These are phyloP conservation scores for Dioscorea dumetorum DNA, from an alignment of 106 monocot species.

Conservation along the genomic window DNA sequence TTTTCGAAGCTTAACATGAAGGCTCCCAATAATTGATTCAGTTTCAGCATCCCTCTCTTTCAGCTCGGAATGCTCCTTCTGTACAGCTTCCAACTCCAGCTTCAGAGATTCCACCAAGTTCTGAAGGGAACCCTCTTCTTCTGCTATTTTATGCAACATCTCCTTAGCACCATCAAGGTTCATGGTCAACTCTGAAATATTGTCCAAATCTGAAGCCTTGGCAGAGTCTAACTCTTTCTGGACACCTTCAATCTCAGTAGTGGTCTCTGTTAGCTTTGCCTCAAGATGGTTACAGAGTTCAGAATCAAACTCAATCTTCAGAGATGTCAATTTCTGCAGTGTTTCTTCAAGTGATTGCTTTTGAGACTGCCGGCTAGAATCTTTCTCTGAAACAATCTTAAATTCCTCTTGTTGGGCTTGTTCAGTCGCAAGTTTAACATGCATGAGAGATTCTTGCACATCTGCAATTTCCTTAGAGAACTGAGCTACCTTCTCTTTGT, in stretches of 20 bases:
- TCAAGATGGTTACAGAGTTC: constrained; percentile 9
- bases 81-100: constrained; percentile 26
- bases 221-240: constrained; percentile 22
- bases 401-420: constrained; percentile 27
- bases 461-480: constrained; percentile 23
- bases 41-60: constrained; percentile 30
- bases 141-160: constrained; percentile 35
- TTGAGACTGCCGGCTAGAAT: constrained; percentile 14
- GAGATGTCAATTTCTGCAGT: constrained; percentile 10
- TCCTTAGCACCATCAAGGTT: constrained; percentile 34
- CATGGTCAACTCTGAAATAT: constrained; percentile 13
- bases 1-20: constrained; percentile 31
- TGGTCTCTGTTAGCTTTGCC: constrained; percentile 19
- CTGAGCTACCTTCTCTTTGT: constrained; percentile 18
- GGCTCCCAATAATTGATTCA: constrained; percentile 15
- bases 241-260: constrained; percentile 13
- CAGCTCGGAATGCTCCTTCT: constrained; percentile 31
- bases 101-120: constrained; percentile 21
- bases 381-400: constrained; percentile 15
- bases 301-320: constrained; percentile 31
- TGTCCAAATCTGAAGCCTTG: constrained; percentile 10
- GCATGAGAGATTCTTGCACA: constrained; percentile 15
- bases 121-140: constrained; percentile 32
- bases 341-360: constrained; percentile 18
- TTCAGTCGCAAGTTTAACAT: constrained; percentile 24